Conservation (phyloP, 169 alveolate species). For the Babesia caballi region DNA sequence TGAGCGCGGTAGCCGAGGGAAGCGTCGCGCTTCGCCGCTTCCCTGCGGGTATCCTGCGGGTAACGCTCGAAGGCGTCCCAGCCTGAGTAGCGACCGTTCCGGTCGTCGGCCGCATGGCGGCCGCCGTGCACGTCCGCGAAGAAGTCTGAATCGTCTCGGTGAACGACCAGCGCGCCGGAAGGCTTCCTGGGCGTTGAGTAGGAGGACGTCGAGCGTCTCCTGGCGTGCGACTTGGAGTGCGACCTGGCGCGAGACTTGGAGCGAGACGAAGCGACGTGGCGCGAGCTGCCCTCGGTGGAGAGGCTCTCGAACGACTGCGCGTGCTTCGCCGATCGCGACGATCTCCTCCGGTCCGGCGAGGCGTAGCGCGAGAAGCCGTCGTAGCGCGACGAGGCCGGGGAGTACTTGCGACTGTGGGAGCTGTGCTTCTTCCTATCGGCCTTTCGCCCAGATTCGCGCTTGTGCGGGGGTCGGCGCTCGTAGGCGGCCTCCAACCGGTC, state of each 20-base stretch:
- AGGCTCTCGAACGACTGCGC: constrained; percentile 1
- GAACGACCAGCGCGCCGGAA: background rate
- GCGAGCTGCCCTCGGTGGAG: constrained; percentile 49
- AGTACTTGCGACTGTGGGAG: constrained; percentile 8
- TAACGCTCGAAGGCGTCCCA: background rate
- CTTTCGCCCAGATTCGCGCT: constrained; percentile 8
- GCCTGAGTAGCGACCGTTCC: background rate
- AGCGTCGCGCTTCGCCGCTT: background rate
- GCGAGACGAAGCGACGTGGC: background rate
- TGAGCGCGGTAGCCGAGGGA: background rate
- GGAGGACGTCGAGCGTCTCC: background rate
- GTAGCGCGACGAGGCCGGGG: background rate
- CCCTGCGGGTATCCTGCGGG: background rate
- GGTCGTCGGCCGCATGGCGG: background rate
- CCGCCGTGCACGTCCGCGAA: background rate
- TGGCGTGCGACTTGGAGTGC: background rate
- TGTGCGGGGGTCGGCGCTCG: constrained; percentile 18
- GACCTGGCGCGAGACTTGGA: background rate
- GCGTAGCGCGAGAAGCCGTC: constrained; percentile 19
- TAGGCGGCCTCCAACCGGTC: constrained; percentile 69
- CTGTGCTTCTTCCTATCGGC: constrained; percentile 18
- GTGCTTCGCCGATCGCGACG: constrained; percentile 31
- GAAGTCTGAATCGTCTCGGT: background rate
- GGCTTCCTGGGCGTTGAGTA: background rate
- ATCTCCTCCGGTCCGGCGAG: constrained; percentile 6